Conservation (phyloP, 73 alveolate genomes). For the Durusdinium trenchii region DNA sequence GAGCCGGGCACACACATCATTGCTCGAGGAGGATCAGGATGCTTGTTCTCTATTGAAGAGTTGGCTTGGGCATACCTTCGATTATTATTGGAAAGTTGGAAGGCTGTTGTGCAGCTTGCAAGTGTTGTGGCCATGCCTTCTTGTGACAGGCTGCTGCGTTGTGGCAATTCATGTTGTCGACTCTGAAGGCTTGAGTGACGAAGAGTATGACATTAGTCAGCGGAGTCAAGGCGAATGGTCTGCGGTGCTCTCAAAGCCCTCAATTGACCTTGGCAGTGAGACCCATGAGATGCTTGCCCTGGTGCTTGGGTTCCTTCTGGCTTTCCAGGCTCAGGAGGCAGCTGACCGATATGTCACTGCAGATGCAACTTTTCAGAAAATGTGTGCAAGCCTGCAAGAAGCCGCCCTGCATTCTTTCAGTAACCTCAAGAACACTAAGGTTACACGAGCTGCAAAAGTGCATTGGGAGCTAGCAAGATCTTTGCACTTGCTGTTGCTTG, state of each 20-base stretch:
- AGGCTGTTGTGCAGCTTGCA: too few species aligned
- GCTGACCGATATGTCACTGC: neutral
- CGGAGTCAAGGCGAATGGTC: neutral
- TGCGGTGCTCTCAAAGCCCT: neutral
- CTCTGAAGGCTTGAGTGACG: neutral
- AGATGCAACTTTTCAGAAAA: neutral
- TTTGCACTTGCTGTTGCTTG: too few species aligned
- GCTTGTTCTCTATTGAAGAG: too few species aligned
- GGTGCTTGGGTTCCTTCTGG: slow-evolving; percentile 21
- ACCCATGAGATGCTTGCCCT: neutral
- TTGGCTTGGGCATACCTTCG: too few species aligned
- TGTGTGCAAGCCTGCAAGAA: neutral
- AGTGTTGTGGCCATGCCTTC: too few species aligned
- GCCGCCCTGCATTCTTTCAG: too few species aligned
- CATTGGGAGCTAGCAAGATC: too few species aligned
- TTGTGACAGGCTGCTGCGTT: neutral
- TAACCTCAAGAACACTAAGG: too few species aligned
- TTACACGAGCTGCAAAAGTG: too few species aligned
- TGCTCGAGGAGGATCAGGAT: too few species aligned
- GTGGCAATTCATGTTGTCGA: neutral
- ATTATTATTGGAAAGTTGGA: too few species aligned
- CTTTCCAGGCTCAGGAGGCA: neutral
- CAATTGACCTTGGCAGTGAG: neutral
- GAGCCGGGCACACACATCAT: too few species aligned
- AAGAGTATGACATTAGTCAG: neutral